Evolutionary conservation across 495 filamentous ascomycete genomes (phyloP).

Genomic region (Daldinia vernicosa): DNA sequence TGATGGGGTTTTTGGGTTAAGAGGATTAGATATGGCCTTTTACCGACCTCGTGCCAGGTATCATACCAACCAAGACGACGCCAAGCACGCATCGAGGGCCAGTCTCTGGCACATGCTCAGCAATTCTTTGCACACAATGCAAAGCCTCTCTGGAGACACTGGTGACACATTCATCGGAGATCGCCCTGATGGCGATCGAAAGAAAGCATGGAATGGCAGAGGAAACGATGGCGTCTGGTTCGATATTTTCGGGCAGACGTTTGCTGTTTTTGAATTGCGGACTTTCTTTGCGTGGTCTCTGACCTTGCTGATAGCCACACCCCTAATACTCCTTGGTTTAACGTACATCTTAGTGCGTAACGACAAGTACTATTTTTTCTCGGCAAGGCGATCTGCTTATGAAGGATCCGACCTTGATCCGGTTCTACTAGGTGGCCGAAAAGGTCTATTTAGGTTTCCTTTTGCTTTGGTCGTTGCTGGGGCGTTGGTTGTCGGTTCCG

Average conservation of each 20-base stretch:
- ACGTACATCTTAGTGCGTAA: constrained; percentile 70
- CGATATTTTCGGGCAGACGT: constrained; percentile 83
- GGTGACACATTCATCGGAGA: constrained; percentile 71
- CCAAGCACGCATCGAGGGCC: constrained; percentile 74
- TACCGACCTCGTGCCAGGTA: constrained; percentile 84
- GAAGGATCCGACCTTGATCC: constrained; percentile 67
- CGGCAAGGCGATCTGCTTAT: constrained; percentile 63
- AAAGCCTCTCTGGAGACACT: constrained; percentile 73
- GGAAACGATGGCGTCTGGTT: constrained; percentile 89
- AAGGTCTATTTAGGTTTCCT: constrained; percentile 85
- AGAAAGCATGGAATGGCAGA: constrained; percentile 70
- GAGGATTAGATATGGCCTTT: constrained; percentile 93
- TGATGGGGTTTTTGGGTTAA: constrained; percentile 78
- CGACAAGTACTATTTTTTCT: constrained; percentile 85
- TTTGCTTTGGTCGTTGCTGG: constrained; percentile 76
- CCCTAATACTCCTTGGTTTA: constrained; percentile 72
- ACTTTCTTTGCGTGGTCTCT: constrained; percentile 90
- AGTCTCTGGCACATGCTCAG: constrained; percentile 97
- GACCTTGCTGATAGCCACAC: constrained; percentile 78
- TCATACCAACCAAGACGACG: constrained; percentile 91
- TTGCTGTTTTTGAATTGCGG: constrained; percentile 80
- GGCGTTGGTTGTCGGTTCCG: constrained; percentile 73
- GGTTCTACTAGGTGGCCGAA: constrained; percentile 75
- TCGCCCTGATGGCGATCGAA: constrained; percentile 60
- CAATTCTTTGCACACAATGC: constrained; percentile 74